Conservation (phyloP, 371 early-diverging fungal species). For the Mucor saturninus region DNA sequence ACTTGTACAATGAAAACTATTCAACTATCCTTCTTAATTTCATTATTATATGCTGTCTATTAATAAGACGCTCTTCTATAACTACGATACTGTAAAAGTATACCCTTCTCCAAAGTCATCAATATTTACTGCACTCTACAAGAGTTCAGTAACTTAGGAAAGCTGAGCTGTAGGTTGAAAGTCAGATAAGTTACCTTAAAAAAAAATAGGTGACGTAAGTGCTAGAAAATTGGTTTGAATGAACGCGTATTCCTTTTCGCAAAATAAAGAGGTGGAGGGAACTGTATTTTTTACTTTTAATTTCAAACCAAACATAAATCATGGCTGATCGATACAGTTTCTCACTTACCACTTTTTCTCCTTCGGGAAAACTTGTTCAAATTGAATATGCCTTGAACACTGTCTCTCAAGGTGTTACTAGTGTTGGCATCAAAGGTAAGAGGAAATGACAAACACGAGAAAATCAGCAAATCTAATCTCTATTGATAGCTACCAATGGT, state of each 20-base stretch:
- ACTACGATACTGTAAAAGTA: too few species aligned
- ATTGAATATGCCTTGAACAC: constrained; percentile 98
- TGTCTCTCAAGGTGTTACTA: constrained; percentile 94
- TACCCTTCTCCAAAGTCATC: too few species aligned
- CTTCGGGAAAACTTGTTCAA: constrained; percentile 99
- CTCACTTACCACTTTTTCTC: constrained; percentile 99
- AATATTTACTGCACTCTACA: too few species aligned
- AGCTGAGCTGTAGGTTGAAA: background rate
- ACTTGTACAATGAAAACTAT: too few species aligned
- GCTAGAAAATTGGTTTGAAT: background rate
- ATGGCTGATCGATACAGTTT: constrained; percentile 85
- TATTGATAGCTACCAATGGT: constrained; percentile 85
- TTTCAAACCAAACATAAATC: background rate
- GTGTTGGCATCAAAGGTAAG: constrained; percentile 97
- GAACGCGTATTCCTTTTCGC: constrained; percentile 1
- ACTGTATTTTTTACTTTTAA: constrained; percentile 1
- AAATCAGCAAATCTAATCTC: too few species aligned
- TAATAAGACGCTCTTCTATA: too few species aligned
- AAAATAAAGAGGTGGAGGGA: background rate
- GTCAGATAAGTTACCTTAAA: background rate
- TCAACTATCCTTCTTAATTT: too few species aligned
- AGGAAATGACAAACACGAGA: background rate
- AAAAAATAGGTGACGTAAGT: background rate
- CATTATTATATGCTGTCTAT: too few species aligned
- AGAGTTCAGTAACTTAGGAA: too few species aligned